These are phyloP conservation scores for Cyclostephanos tholiformis DNA, from an alignment of 108 stramenopile genomes.

Conservation along the genomic window DNA sequence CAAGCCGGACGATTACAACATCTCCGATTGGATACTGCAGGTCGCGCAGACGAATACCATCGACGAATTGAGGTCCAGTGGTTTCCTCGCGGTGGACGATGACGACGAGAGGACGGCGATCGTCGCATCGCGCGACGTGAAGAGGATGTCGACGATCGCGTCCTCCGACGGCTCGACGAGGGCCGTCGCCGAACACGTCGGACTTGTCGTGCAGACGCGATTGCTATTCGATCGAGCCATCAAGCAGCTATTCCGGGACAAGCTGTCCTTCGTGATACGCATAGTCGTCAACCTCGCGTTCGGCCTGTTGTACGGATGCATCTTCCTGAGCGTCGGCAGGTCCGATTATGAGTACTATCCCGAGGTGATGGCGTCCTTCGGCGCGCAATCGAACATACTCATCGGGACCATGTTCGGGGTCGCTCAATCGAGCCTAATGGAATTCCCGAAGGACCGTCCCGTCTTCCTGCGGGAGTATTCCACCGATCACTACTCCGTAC, in stretches of 20 bases:
- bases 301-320: constrained; percentile 60
- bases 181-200: constrained; percentile 21
- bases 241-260: constrained; percentile 55
- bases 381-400: constrained; percentile 66
- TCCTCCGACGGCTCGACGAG: constrained; percentile 12
- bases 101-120: constrained; percentile 11
- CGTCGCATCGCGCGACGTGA: no score
- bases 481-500: constrained; percentile 80
- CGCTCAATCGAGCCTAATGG: constrained; percentile 71
- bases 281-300: constrained; percentile 57
- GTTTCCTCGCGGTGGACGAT: constrained; percentile 55
- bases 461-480: constrained; percentile 89
- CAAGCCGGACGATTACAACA: constrained; percentile 74
- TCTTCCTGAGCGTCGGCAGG: constrained; percentile 65
- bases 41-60: constrained; percentile 56
- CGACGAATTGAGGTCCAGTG: constrained; percentile 43
- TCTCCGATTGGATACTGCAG: constrained; percentile 81
- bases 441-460: constrained; percentile 86
- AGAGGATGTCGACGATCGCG: no score
- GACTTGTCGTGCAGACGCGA: constrained; percentile 48
- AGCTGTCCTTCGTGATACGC: constrained; percentile 49
- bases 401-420: constrained; percentile 81
- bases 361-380: constrained; percentile 47
- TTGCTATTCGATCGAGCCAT: constrained; percentile 61
- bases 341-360: constrained; percentile 21